Evolutionary conservation across 176 grass and related monocot genomes (phyloP).

Genomic region (Carex kokanica): DNA sequence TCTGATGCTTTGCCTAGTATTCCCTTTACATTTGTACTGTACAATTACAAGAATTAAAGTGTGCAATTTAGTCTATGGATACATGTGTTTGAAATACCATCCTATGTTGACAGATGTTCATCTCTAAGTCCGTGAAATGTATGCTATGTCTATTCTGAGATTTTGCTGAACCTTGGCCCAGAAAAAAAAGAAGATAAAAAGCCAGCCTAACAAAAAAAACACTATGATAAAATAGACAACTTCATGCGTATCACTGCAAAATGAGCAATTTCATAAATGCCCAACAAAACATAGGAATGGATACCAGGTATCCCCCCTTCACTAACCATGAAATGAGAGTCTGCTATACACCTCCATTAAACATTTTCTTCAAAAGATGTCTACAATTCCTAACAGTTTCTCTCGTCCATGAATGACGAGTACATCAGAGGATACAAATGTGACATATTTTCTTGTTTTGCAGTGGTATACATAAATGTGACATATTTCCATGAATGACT

Average conservation of each 20-base stretch:
- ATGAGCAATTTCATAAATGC: background rate
- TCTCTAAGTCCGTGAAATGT: background rate
- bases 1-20: conserved; percentile 45
- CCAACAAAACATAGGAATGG: background rate
- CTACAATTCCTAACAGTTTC: background rate
- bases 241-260: background rate
- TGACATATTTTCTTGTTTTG: background rate
- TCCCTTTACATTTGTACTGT: conserved; percentile 63
- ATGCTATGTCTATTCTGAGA: background rate
- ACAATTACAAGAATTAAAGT: conserved; percentile 23
- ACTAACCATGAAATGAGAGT: background rate
- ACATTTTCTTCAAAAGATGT: background rate
- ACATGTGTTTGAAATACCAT: background rate
- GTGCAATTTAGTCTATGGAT: background rate
- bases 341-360: background rate
- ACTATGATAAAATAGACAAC: background rate
- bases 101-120: background rate
- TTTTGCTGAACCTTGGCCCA: conserved; percentile 21
- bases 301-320: background rate
- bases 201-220: background rate
- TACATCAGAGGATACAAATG: background rate
- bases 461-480: background rate
- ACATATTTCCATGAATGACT: no score
- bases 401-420: background rate
- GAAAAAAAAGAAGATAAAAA: background rate